These are phyloP conservation scores for Oryza nivara DNA, from an alignment of 176 grass and related monocot species.

Conservation along the genomic window DNA sequence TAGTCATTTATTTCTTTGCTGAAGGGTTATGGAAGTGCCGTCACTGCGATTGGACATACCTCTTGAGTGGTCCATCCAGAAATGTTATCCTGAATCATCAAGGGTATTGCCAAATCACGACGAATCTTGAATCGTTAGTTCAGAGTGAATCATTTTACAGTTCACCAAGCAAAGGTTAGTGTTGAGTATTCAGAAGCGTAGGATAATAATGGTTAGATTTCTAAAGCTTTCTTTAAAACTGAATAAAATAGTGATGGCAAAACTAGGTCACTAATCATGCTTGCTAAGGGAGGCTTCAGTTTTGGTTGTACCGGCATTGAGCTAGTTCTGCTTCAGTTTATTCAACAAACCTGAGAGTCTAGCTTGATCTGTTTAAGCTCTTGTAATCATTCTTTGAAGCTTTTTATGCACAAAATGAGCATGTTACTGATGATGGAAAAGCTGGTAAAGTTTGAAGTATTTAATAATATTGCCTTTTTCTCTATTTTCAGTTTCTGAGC, in stretches of 20 bases:
- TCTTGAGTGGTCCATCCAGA: constrained; percentile 51
- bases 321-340: constrained; percentile 9
- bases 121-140: constrained; percentile 47
- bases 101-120: constrained; percentile 52
- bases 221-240: background rate
- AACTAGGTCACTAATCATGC: background rate
- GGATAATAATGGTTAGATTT: background rate
- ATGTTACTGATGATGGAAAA: background rate
- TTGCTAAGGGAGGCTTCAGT: background rate
- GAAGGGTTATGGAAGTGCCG: constrained; percentile 85
- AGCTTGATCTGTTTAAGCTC: background rate
- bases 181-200: constrained; percentile 29
- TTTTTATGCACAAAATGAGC: background rate
- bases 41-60: constrained; percentile 72
- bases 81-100: constrained; percentile 52
- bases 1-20: constrained; percentile 59
- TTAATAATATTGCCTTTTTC: background rate
- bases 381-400: background rate
- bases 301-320: background rate
- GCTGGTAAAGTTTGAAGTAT: background rate
- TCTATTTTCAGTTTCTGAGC: constrained; percentile 42
- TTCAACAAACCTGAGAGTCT: background rate
- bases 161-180: constrained; percentile 68
- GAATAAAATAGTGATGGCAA: background rate
- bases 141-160: constrained; percentile 50